Percentiles rank a stretch among this genome's conserved stretches.
These are phyloP conservation scores for Oldenlandia corymbosa DNA, from an alignment of 257 asterid genomes.

Conservation along the genomic window DNA sequence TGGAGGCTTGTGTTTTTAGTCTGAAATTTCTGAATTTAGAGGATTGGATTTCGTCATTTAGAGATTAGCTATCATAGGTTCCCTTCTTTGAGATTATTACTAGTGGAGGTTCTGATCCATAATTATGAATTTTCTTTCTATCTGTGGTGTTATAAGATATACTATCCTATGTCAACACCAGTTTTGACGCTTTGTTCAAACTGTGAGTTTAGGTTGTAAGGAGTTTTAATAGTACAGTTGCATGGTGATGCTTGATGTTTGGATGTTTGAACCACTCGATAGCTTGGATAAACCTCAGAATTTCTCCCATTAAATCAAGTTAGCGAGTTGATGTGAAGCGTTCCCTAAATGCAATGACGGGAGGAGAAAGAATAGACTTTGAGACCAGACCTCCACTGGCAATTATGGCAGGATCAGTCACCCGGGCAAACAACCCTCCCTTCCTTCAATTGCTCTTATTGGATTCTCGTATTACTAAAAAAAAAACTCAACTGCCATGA, in stretches of 20 bases:
- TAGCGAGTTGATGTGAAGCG: not conserved
- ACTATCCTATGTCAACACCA: slow-evolving; percentile 7
- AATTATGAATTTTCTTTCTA: slow-evolving; percentile 10
- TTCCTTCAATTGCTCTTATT: no score
- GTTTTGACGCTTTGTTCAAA: slow-evolving; percentile 14
- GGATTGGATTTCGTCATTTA: slow-evolving; percentile 12
- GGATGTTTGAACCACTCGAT: not conserved
- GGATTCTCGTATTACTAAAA: no score
- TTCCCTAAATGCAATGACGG: not conserved
- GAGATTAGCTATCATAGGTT: slow-evolving; percentile 2
- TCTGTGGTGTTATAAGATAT: not conserved
- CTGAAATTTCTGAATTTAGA: no score
- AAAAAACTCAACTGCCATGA: no score
- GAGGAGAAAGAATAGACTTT: no score
- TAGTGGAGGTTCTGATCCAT: not conserved
- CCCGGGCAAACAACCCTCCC: no score
- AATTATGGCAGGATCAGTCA: no score
- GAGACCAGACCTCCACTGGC: no score
- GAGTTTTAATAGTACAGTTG: not conserved
- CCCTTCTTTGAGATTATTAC: slow-evolving; percentile 4
- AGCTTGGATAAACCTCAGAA: not conserved
- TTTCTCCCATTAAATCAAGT: not conserved
- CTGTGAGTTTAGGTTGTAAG: slow-evolving; percentile 23
- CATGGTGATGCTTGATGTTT: not conserved
- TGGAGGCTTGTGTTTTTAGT: slow-evolving; percentile 14